Percentiles rank a stretch among this genome's conserved stretches.
Conservation (phyloP, 306 rosid species). For the Ziziphus jujuba region DNA sequence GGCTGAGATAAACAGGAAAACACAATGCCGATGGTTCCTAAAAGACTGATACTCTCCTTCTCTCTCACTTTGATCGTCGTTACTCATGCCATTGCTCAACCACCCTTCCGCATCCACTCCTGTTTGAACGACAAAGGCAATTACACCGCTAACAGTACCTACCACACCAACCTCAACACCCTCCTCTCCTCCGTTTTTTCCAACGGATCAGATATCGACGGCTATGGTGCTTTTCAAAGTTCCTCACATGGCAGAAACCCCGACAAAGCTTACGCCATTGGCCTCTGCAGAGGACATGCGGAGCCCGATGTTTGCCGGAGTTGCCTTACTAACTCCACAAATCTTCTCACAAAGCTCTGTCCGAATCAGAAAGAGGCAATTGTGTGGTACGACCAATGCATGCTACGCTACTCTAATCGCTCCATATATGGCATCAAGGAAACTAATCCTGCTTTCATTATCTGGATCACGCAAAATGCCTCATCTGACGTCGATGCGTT, state of each 20-base stretch:
- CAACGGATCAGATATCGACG: neutral
- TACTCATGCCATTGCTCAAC: no score
- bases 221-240: slow-evolving; percentile 37
- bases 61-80: no score
- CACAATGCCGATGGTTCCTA: no score
- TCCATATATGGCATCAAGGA: slow-evolving; percentile 21
- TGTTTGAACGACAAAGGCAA: slow-evolving; percentile 23
- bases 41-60: no score
- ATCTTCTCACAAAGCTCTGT: slow-evolving; percentile 29
- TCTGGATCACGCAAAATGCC: neutral
- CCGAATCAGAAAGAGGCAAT: slow-evolving; percentile 54
- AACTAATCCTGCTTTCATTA: neutral
- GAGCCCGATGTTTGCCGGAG: slow-evolving; percentile 25
- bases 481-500: slow-evolving; percentile 19
- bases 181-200: slow-evolving; percentile 45
- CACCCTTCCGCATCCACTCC: neutral
- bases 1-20: no score
- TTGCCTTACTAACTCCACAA: slow-evolving; percentile 42
- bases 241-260: slow-evolving; percentile 37
- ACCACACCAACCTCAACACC: slow-evolving; percentile 40
- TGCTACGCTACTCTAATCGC: slow-evolving; percentile 43
- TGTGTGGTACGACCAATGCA: slow-evolving; percentile 34
- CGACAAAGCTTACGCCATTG: slow-evolving; percentile 37
- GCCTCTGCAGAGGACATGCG: slow-evolving; percentile 53
- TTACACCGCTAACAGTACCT: slow-evolving; percentile 47